phyloP scores from a whole-genome alignment of 106 monocot species.

The Alisma plantagoaquatica region DNA sequence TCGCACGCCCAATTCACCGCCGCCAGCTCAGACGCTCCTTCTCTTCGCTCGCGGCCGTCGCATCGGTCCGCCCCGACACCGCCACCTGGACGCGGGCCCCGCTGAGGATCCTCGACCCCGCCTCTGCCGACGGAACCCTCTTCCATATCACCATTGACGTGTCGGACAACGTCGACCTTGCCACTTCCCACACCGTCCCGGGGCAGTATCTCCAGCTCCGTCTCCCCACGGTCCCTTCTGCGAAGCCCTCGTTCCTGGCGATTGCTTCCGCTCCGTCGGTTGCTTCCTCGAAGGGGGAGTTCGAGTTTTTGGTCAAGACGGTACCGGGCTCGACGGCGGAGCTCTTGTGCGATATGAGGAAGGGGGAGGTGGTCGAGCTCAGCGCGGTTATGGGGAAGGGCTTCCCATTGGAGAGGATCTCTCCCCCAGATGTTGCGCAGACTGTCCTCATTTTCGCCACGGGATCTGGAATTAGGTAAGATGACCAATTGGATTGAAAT shows the following conservation, averaged over 20 bases:
- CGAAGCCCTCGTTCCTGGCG: constrained; percentile 56
- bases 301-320: constrained; percentile 74
- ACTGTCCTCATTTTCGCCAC: constrained; percentile 72
- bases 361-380: constrained; percentile 62
- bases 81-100: constrained; percentile 49
- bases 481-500: too few species aligned
- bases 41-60: constrained; percentile 17
- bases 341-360: constrained; percentile 39
- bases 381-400: constrained; percentile 64
- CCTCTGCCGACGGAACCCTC: constrained; percentile 53
- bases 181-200: constrained; percentile 29
- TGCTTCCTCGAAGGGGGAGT: constrained; percentile 15
- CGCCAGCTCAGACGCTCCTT: constrained; percentile 22
- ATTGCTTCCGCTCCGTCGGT: constrained; percentile 59
- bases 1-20: constrained; percentile 16
- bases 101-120: constrained; percentile 40
- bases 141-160: constrained; percentile 66
- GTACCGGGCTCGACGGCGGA: constrained; percentile 59
- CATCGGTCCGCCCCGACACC: constrained; percentile 34
- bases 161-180: constrained; percentile 49
- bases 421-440: constrained; percentile 14
- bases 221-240: constrained; percentile 24
- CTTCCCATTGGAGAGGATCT: constrained; percentile 49
- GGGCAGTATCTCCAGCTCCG: constrained; percentile 89
- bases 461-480: constrained; percentile 83